Conservation (phyloP, 768 basidiomycete genomes). For the Lyophyllum atratum region DNA sequence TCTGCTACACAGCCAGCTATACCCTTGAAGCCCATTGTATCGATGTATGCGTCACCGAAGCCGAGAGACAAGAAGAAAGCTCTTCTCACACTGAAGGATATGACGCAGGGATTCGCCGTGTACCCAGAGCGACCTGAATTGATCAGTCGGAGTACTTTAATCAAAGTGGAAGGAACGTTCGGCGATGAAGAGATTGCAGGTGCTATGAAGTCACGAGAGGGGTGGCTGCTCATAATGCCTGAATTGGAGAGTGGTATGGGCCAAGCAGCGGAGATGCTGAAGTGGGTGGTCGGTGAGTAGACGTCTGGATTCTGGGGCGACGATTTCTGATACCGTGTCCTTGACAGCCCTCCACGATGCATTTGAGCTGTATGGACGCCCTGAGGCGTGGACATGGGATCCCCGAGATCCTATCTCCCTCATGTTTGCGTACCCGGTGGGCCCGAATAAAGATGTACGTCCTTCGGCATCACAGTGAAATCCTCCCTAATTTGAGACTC, state of each 20-base stretch:
- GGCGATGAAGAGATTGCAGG: constrained; percentile 75
- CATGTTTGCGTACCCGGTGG: constrained; percentile 95
- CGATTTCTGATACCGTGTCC: constrained; percentile 11
- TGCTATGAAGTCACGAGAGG: constrained; percentile 69
- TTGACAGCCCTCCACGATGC: constrained; percentile 76
- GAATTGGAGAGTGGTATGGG: constrained; percentile 66
- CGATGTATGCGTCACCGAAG: constrained; percentile 65
- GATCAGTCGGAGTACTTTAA: constrained; percentile 84
- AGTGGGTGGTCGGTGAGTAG: constrained; percentile 82
- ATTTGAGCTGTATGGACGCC: constrained; percentile 88
- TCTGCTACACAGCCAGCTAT: constrained; percentile 24
- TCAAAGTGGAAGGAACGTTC: constrained; percentile 88
- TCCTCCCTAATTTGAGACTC: constrained; percentile 12
- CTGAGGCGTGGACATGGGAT: constrained; percentile 86
- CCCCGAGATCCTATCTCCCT: constrained; percentile 77
- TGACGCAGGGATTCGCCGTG: constrained; percentile 90
- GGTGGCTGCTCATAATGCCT: constrained; percentile 91
- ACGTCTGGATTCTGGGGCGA: background rate
- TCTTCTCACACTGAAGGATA: constrained; percentile 64
- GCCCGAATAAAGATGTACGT: constrained; percentile 79
- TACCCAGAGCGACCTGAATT: constrained; percentile 95
- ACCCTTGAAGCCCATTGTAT: constrained; percentile 42
- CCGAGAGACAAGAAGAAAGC: constrained; percentile 75
- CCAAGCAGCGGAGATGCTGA: constrained; percentile 82
- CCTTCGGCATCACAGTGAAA: background rate